Evolutionary conservation across 176 grass and related monocot genomes (phyloP).

Genomic region (Pontederia paniculata): DNA sequence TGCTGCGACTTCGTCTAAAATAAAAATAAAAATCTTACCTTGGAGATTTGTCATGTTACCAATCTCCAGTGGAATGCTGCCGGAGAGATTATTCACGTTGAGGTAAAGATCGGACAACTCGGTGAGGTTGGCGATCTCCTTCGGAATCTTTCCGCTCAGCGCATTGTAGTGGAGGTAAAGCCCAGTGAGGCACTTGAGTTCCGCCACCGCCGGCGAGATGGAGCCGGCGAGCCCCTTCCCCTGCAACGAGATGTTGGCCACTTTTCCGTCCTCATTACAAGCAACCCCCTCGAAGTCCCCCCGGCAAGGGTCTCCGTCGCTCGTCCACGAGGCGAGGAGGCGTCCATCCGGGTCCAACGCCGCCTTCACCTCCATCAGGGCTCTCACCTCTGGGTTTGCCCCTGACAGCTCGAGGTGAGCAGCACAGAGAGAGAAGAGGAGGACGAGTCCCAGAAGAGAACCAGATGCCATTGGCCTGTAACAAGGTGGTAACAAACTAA

Average conservation of each 20-base stretch:
- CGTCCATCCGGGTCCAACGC: constrained; percentile 49
- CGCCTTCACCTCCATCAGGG: constrained; percentile 58
- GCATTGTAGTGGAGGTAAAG: constrained; percentile 93
- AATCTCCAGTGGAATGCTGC: constrained; percentile 51
- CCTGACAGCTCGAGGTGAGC: neutral
- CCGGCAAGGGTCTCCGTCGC: constrained; percentile 46
- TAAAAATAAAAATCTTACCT: constrained; percentile 26
- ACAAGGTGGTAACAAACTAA: neutral
- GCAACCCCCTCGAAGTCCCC: constrained; percentile 63
- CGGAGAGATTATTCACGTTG: constrained; percentile 69
- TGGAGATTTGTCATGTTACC: constrained; percentile 60
- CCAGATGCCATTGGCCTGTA: neutral
- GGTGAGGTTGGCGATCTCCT: constrained; percentile 34
- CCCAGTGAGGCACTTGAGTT: constrained; percentile 48
- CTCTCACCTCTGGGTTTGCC: constrained; percentile 34
- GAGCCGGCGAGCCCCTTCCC: constrained; percentile 66
- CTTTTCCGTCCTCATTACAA: constrained; percentile 57
- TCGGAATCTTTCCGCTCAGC: constrained; percentile 45
- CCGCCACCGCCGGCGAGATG: constrained; percentile 52
- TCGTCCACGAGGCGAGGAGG: constrained; percentile 53
- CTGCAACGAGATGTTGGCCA: constrained; percentile 90
- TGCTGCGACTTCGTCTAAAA: constrained; percentile 6
- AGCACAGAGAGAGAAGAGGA: neutral
- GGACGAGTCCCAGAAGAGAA: constrained; percentile 1
- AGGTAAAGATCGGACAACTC: constrained; percentile 81